Evolutionary conservation across 169 alveolate species (phyloP).

Genomic region (Cryptosporidium muris): DNA sequence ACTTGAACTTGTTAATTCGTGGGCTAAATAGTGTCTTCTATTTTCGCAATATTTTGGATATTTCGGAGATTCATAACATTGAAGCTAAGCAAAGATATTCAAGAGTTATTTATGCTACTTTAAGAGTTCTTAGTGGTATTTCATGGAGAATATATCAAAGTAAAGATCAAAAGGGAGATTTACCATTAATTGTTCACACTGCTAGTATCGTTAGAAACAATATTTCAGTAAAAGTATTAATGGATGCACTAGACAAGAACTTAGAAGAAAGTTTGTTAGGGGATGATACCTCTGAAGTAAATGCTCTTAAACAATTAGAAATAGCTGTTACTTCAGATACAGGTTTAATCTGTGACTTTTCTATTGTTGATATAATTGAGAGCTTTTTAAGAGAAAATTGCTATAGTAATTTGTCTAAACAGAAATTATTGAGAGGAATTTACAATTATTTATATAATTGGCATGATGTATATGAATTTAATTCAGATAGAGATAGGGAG

Average conservation of each 20-base stretch:
- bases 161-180: constrained; percentile 1
- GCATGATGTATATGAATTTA: too few species aligned
- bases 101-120: constrained; percentile 36
- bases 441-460: background rate
- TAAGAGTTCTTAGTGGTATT: constrained; percentile 42
- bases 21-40: constrained; percentile 10
- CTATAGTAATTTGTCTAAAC: constrained; percentile 3
- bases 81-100: constrained; percentile 21
- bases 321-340: background rate
- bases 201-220: constrained; percentile 13
- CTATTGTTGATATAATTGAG: background rate
- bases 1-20: constrained; percentile 7
- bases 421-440: constrained; percentile 9
- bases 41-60: constrained; percentile 14
- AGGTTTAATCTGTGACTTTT: constrained; percentile 1
- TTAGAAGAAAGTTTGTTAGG: background rate
- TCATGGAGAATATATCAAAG: constrained; percentile 54
- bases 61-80: background rate
- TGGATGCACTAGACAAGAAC: constrained; percentile 2
- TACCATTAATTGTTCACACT: constrained; percentile 10
- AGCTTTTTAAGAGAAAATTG: background rate
- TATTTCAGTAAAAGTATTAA: constrained; percentile 1
- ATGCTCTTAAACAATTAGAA: constrained; percentile 12
- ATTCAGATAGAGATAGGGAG: too few species aligned
- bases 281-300: constrained; percentile 13